A percentile compares a stretch with the other conserved stretches of the same genome.
Evolutionary conservation across 148 eudicot genomes (phyloP).

Genomic region (Amaranthus palmeri): DNA sequence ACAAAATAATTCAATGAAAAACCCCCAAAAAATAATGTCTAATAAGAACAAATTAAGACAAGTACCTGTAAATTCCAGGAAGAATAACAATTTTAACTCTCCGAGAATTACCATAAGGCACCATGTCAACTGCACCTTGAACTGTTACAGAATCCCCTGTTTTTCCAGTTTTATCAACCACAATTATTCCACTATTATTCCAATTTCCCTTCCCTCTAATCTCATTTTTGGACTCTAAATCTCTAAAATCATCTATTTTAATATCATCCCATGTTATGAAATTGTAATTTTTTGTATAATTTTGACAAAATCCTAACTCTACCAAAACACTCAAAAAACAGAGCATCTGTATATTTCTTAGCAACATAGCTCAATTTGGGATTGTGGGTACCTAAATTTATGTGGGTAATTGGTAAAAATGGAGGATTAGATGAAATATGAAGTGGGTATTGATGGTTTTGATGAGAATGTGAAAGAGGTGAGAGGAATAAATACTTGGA

Average conservation of each 20-base stretch:
- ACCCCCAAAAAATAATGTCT: background rate
- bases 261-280: slow-evolving; percentile 61
- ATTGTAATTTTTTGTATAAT: background rate
- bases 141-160: slow-evolving; percentile 66
- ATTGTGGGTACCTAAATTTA: slow-evolving; percentile 5
- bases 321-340: slow-evolving; percentile 23
- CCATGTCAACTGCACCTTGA: slow-evolving; percentile 85
- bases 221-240: slow-evolving; percentile 25
- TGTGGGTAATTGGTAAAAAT: slow-evolving; percentile 28
- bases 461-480: slow-evolving; percentile 22
- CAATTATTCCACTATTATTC: slow-evolving; percentile 37
- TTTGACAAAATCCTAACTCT: slow-evolving; percentile 22
- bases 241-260: slow-evolving; percentile 30
- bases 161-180: slow-evolving; percentile 65
- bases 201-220: slow-evolving; percentile 10
- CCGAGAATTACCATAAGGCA: slow-evolving; percentile 53
- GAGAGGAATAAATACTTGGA: slow-evolving; percentile 31
- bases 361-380: slow-evolving; percentile 17
- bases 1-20: background rate
- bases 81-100: slow-evolving; percentile 66
- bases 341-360: slow-evolving; percentile 13
- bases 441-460: slow-evolving; percentile 26
- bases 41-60: background rate
- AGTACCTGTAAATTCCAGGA: slow-evolving; percentile 88
- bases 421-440: slow-evolving; percentile 16